phyloP scores from a whole-genome alignment of 345 rosid genomes.

The Stellera chamaejasme region DNA sequence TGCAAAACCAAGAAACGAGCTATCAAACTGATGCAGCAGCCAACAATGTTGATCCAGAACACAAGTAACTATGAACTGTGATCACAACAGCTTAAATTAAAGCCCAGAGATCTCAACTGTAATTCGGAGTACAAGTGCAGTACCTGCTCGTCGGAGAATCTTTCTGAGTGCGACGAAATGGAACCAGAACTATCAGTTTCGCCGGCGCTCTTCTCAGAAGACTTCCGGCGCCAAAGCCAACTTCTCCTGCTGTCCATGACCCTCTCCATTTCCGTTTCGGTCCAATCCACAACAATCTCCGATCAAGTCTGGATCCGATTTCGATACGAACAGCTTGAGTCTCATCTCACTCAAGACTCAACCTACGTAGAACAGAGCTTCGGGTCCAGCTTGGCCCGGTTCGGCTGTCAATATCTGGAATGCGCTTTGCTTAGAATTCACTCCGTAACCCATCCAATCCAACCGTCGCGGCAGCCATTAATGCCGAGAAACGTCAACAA shows the following conservation, averaged over 20 bases:
- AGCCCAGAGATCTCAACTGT: too few species aligned
- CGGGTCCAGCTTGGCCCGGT: too few species aligned
- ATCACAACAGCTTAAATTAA: too few species aligned
- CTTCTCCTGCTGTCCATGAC: constrained; percentile 74
- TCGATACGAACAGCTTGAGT: constrained; percentile 4
- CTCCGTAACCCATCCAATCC: constrained; percentile 22
- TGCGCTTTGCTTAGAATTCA: constrained; percentile 48
- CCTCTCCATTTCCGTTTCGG: constrained; percentile 26
- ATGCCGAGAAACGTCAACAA: constrained; percentile 2
- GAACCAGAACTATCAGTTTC: constrained; percentile 68
- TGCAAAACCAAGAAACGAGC: too few species aligned
- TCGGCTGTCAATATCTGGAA: not conserved
- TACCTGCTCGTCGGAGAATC: constrained; percentile 75
- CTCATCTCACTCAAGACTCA: not conserved
- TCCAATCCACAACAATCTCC: constrained; percentile 2
- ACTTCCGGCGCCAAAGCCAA: constrained; percentile 74
- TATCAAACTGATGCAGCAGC: too few species aligned
- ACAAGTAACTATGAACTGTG: too few species aligned
- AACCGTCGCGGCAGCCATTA: constrained; percentile 7
- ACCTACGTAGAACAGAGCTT: not conserved
- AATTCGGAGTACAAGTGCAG: not conserved
- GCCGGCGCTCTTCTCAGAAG: constrained; percentile 59
- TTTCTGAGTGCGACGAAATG: constrained; percentile 53
- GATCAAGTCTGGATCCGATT: constrained; percentile 4
- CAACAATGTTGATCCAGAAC: too few species aligned